Conservation (phyloP, 306 rosid genomes). For the Purshia tridentata region DNA sequence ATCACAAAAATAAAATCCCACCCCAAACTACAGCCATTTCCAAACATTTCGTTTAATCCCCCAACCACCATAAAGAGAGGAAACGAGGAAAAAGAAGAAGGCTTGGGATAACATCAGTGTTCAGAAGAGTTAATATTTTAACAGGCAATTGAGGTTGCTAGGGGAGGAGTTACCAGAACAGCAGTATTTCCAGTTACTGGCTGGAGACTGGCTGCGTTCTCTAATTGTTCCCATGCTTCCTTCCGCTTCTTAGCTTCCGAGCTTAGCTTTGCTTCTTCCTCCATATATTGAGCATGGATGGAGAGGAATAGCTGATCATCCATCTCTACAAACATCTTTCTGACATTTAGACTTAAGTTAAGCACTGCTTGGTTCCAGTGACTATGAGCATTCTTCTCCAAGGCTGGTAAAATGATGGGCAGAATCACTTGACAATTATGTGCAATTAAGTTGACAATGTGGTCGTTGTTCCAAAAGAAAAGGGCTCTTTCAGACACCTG, state of each 20-base stretch:
- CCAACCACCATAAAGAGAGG: conserved; percentile 28
- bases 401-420: conserved; percentile 74
- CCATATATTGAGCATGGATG: conserved; percentile 55
- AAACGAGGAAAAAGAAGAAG: conserved; percentile 27
- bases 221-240: conserved; percentile 76
- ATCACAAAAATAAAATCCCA: conserved; percentile 26
- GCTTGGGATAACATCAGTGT: conserved; percentile 15
- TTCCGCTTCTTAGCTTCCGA: conserved; percentile 55
- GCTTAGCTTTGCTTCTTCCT: conserved; percentile 56
- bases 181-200: conserved; percentile 78
- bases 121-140: conserved; percentile 25
- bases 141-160: conserved; percentile 43
- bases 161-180: conserved; percentile 70
- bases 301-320: conserved; percentile 73
- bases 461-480: conserved; percentile 95
- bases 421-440: conserved; percentile 79
- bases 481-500: conserved; percentile 99
- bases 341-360: conserved; percentile 67
- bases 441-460: conserved; percentile 75
- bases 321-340: conserved; percentile 90
- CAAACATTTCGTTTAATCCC: conserved; percentile 37
- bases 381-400: conserved; percentile 69
- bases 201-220: conserved; percentile 66
- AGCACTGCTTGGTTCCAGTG: conserved; percentile 96
- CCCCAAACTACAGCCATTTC: conserved; percentile 46